A percentile compares a stretch with the other conserved stretches of the same genome.
phyloP scores from a whole-genome alignment of 2,329 filamentous ascomycete genomes.

The Cytospora chrysosperma region DNA sequence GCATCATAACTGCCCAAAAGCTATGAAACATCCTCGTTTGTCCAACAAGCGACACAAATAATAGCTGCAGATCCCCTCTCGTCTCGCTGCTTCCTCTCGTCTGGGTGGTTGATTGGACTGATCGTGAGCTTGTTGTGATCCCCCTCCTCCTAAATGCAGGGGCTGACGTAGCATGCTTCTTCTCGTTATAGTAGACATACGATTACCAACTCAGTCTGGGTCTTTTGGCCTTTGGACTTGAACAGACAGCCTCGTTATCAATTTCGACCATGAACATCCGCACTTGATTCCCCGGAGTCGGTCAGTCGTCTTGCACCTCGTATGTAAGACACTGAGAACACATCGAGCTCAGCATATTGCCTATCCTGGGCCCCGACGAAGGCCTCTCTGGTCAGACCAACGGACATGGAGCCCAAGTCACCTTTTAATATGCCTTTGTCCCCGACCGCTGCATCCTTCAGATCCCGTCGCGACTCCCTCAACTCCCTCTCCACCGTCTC shows the following conservation, averaged over 20 bases:
- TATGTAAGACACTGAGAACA: slow-evolving; percentile 5
- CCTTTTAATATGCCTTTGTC: slow-evolving; percentile 33
- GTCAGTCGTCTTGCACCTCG: slow-evolving; percentile 9
- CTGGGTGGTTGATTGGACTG: slow-evolving; percentile 5
- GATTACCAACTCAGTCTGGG: not conserved
- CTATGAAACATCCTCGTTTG: slow-evolving; percentile 1
- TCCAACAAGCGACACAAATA: not conserved
- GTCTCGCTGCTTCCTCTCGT: not conserved
- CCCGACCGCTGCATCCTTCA: slow-evolving; percentile 32
- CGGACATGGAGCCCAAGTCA: slow-evolving; percentile 20
- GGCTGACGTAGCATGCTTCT: slow-evolving; percentile 3
- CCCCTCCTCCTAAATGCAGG: not conserved
- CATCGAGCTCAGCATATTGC: not conserved
- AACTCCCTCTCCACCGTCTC: slow-evolving; percentile 47
- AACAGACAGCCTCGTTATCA: not conserved
- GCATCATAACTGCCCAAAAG: not conserved
- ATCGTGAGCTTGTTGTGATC: slow-evolving; percentile 10
- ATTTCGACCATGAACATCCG: slow-evolving; percentile 13
- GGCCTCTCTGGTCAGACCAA: not conserved
- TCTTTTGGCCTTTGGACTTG: not conserved
- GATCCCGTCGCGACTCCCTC: slow-evolving; percentile 40
- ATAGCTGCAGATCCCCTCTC: not conserved
- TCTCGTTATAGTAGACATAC: not conserved
- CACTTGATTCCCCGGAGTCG: slow-evolving; percentile 1
- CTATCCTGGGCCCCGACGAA: not conserved